A percentile compares a stretch with the other conserved stretches of the same genome.
Evolutionary conservation across 805 yeast species (phyloP).

Genomic region (Middelhovenomyces tepae): DNA sequence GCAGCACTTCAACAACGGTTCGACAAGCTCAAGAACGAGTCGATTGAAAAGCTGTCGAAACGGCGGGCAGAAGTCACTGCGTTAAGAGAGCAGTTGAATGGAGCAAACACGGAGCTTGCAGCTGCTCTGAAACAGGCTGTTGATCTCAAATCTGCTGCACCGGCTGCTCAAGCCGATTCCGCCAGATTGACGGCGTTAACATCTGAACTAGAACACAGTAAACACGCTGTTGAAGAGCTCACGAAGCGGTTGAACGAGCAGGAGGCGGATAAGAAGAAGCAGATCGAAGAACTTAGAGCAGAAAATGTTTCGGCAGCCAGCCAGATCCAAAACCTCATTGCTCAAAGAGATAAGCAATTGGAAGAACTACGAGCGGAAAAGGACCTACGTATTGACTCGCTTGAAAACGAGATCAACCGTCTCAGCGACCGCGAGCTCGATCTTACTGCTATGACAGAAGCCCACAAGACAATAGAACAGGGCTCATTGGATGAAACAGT

Average conservation of each 20-base stretch:
- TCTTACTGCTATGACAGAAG: constrained; percentile 8
- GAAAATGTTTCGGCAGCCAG: too few species aligned
- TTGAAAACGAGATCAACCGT: constrained; percentile 24
- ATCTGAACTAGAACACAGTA: constrained; percentile 1
- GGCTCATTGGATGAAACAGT: constrained; percentile 12
- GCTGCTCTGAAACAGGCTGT: constrained; percentile 1
- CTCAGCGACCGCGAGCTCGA: constrained; percentile 21
- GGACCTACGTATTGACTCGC: constrained; percentile 23
- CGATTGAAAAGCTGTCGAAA: constrained; percentile 19
- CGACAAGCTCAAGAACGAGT: constrained; percentile 18
- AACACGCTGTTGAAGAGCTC: constrained; percentile 2
- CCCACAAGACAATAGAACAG: constrained; percentile 5
- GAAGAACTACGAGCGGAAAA: constrained; percentile 10
- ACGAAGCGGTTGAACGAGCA: constrained; percentile 8
- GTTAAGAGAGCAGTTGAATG: constrained; percentile 10
- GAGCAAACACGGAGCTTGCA: constrained; percentile 6
- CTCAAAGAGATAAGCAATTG: constrained; percentile 1
- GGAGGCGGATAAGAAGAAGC: constrained; percentile 18
- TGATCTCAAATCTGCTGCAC: too few species aligned
- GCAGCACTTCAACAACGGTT: constrained; percentile 10
- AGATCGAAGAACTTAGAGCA: constrained; percentile 12
- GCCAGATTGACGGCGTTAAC: too few species aligned
- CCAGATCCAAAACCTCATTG: too few species aligned
- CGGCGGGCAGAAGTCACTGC: constrained; percentile 12
- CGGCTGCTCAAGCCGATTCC: neutral